Percentiles rank a stretch among this genome's conserved stretches.
phyloP scores from a whole-genome alignment of 2,329 filamentous ascomycete species.

The Scolecobasidium constrictum region DNA sequence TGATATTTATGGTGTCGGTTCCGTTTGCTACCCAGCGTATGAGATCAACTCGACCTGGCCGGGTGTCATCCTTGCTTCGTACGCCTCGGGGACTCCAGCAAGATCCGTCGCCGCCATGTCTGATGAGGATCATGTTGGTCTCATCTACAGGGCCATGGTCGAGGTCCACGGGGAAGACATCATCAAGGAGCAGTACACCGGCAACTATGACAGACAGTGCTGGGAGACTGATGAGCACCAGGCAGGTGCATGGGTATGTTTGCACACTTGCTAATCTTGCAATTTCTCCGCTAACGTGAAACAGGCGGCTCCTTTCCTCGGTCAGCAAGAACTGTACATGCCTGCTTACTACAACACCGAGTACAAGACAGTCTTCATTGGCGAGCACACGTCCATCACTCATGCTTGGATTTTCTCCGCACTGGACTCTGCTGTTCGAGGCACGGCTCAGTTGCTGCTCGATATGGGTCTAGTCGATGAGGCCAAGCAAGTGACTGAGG shows the following conservation, averaged over 20 bases:
- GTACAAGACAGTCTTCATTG: constrained; percentile 55
- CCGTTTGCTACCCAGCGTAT: constrained; percentile 57
- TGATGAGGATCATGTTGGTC: constrained; percentile 51
- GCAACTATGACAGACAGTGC: constrained; percentile 53
- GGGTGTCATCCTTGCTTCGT: constrained; percentile 51
- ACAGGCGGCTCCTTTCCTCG: constrained; percentile 45
- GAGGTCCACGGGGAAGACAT: constrained; percentile 56
- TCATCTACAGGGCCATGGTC: constrained; percentile 54
- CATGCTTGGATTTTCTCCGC: constrained; percentile 62
- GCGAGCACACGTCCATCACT: constrained; percentile 59
- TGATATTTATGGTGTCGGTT: constrained; percentile 51
- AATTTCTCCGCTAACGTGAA: no score
- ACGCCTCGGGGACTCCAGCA: constrained; percentile 37
- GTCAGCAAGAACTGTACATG: constrained; percentile 59
- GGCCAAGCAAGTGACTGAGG: constrained; percentile 51
- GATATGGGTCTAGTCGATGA: constrained; percentile 58
- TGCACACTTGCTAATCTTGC: no score
- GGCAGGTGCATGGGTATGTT: constrained; percentile 54
- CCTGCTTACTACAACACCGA: constrained; percentile 65
- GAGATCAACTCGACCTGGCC: constrained; percentile 53
- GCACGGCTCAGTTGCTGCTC: constrained; percentile 52
- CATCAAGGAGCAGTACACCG: constrained; percentile 52
- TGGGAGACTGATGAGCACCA: constrained; percentile 54
- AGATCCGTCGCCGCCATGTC: constrained; percentile 37
- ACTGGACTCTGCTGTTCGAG: constrained; percentile 55